Base-by-base conservation (phyloP, 2,329 filamentous ascomycete species). In the Madurella fahalii region DNA sequence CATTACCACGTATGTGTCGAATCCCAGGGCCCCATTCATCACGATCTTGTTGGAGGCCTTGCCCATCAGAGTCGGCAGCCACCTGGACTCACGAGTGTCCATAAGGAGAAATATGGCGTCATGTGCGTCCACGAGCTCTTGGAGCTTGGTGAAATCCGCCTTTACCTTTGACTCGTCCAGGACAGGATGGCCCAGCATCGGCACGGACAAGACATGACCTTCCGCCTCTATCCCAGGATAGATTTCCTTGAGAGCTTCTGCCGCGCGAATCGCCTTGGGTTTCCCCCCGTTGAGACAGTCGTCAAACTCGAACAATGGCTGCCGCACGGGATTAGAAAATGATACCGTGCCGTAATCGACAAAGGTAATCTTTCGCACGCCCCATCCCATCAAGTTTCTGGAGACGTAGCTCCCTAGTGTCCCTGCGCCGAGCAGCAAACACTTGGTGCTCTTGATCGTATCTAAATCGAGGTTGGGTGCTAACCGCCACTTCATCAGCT, bases 401-500 rank as follows among this genome's bases (percentile, higher is more conserved):
- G 92, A 90, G 17, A 99, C 92, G 67, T 97, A 97, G 57, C 90
- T 92, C 9, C 94, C 94, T 1, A 99, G 77, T 0, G 94, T 99
- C 13, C 94, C 94, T 0, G 94, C 91, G 4, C 94, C 94, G 1
- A 99, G 82, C 2, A 99, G 76, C 15, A 99, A 80, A 67, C 94
- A 99, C 67, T 86, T 95, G 3, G 90, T 93, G 54, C 86, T 82
- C 67, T 96, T 96, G 68, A 97, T 92, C 31, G 82, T 82, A 31
- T 96, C 91, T 9, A 99, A 81, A 67, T 97, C 82, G 40, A 99
- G 80, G 48, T 86, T 85, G 0, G 94, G 94, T 8, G 91, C 90
- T 64, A 99, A 90, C 40, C 94, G 86, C 94, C 94, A 99, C 74
- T 96, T 99, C 86, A 99, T 99, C 54, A 99, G 80, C 72, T 97